Percentiles rank a stretch among this genome's conserved stretches.
Evolutionary conservation across 805 yeast genomes (phyloP).

Genomic region (Wickerhamiella brachini): DNA sequence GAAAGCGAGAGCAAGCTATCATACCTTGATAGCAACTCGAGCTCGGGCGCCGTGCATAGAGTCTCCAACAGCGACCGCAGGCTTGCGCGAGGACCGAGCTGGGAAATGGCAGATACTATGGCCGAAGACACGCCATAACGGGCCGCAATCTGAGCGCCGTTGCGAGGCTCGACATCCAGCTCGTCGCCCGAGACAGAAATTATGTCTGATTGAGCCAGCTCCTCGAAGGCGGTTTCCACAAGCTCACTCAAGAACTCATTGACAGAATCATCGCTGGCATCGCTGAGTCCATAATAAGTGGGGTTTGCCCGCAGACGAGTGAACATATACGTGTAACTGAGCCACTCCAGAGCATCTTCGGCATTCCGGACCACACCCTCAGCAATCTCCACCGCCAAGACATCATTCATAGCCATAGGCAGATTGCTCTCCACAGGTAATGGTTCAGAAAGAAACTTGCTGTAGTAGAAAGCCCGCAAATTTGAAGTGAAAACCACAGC

Average conservation of each 20-base stretch:
- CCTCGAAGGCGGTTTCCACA: conserved; percentile 57
- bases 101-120: conserved; percentile 35
- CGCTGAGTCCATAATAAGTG: conserved; percentile 69
- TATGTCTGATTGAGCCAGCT: conserved; percentile 41
- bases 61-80: conserved; percentile 50
- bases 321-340: conserved; percentile 73
- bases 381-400: conserved; percentile 60
- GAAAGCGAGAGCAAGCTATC: neutral
- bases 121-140: conserved; percentile 52
- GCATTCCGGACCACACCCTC: conserved; percentile 45
- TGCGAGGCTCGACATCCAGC: conserved; percentile 37
- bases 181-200: conserved; percentile 32
- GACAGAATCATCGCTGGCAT: conserved; percentile 48
- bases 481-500: conserved; percentile 46
- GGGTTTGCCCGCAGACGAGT: conserved; percentile 74
- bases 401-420: conserved; percentile 45
- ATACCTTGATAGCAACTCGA: conserved; percentile 25
- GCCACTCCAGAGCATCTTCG: conserved; percentile 85
- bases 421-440: conserved; percentile 76
- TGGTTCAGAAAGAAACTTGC: conserved; percentile 56
- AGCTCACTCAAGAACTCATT: conserved; percentile 76
- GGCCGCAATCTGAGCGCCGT: conserved; percentile 62
- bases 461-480: conserved; percentile 47
- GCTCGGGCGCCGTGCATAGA: conserved; percentile 56
- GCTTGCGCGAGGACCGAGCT: conserved; percentile 39